Conservation (phyloP, 352 stramenopile genomes). For the Phytopythium helicoides region DNA sequence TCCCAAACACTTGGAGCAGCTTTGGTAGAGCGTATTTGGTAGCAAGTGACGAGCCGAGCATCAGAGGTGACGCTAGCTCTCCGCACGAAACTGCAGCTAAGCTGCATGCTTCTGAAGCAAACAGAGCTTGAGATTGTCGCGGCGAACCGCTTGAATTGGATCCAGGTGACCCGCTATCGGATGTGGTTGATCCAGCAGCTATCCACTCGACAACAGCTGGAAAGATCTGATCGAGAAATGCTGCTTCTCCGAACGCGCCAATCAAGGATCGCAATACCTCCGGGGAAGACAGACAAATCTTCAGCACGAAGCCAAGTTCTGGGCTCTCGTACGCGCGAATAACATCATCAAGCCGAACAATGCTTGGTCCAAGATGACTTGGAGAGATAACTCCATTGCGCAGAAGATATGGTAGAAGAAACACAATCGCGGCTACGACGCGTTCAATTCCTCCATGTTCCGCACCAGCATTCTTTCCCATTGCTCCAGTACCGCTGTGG, state of each 20-base stretch:
- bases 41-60: conserved; percentile 54
- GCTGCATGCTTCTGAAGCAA: conserved; percentile 37
- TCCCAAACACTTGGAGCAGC: conserved; percentile 53
- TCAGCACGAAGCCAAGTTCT: conserved; percentile 30
- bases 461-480: conserved; percentile 13
- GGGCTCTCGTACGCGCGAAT: conserved; percentile 59
- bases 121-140: conserved; percentile 21
- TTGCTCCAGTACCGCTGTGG: neutral
- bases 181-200: conserved; percentile 16
- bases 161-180: conserved; percentile 9
- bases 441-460: conserved; percentile 39
- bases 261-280: conserved; percentile 45
- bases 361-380: conserved; percentile 22
- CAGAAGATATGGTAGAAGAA: conserved; percentile 46
- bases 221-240: conserved; percentile 51
- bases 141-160: conserved; percentile 6
- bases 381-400: conserved; percentile 9
- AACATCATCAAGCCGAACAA: conserved; percentile 41
- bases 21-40: conserved; percentile 60
- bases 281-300: conserved; percentile 45
- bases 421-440: conserved; percentile 53
- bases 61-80: conserved; percentile 45
- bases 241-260: conserved; percentile 39
- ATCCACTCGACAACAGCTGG: conserved; percentile 73
- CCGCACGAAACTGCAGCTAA: conserved; percentile 45